phyloP scores from a whole-genome alignment of 2,329 filamentous ascomycete species.

The Aspergillus ibericus region DNA sequence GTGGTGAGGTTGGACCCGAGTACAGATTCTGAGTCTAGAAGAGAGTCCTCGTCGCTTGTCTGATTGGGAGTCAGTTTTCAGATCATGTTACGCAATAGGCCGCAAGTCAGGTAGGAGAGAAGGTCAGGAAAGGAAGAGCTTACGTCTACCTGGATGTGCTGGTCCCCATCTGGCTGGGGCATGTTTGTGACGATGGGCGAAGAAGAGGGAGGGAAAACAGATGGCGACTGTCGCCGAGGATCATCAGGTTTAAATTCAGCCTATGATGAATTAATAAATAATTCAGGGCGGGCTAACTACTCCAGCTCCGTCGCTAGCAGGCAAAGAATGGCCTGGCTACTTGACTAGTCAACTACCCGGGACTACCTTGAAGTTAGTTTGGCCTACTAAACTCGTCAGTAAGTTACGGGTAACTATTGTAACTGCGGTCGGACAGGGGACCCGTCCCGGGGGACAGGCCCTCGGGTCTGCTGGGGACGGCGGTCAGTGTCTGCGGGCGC shows the following conservation, averaged over 20 bases:
- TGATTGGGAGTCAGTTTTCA: constrained; percentile 12
- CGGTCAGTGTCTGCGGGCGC: constrained; percentile 11
- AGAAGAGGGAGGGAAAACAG: not conserved
- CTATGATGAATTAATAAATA: no score
- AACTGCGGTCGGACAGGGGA: constrained; percentile 13
- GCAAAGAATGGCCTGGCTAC: not conserved
- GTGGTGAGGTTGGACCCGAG: constrained; percentile 43
- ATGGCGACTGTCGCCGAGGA: not conserved
- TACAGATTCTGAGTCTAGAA: constrained; percentile 34
- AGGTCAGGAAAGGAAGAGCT: constrained; percentile 12
- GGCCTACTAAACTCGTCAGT: not conserved
- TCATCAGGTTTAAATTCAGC: no score
- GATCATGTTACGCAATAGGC: not conserved
- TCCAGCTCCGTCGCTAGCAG: no score
- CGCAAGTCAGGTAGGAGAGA: not conserved
- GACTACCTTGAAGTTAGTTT: constrained; percentile 3
- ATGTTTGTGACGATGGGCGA: constrained; percentile 19
- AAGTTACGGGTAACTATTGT: constrained; percentile 2
- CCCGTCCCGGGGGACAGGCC: constrained; percentile 19
- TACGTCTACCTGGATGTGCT: constrained; percentile 38
- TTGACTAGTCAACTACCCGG: not conserved
- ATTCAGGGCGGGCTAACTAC: not conserved
- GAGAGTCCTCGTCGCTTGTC: constrained; percentile 38
- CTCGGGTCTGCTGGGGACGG: constrained; percentile 12
- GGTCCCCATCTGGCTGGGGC: constrained; percentile 31